Conservation (phyloP, 2,329 filamentous ascomycete species). For the Chrysoporthe puriensis region DNA sequence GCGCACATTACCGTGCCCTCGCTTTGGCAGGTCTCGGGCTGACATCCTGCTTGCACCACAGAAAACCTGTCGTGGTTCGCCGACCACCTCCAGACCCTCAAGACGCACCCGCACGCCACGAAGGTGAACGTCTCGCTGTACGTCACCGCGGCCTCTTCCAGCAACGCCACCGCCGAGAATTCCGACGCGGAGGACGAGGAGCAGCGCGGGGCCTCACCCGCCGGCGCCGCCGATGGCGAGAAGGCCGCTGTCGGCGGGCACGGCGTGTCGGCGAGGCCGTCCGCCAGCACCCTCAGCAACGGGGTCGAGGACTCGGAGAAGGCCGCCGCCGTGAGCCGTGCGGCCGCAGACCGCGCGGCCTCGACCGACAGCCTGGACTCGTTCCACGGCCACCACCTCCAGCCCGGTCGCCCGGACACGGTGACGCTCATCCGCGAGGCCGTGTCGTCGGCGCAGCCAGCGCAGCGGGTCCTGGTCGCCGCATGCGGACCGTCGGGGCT, state of each 20-base stretch:
- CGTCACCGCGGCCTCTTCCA: constrained; percentile 37
- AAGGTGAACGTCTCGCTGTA: constrained; percentile 45
- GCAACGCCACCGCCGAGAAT: constrained; percentile 12
- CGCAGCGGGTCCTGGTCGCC: constrained; percentile 48
- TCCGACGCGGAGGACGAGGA: constrained; percentile 19
- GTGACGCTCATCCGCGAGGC: constrained; percentile 43
- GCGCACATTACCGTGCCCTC: neutral
- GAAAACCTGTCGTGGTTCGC: constrained; percentile 44
- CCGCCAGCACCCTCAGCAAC: neutral
- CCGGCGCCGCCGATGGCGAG: constrained; percentile 31
- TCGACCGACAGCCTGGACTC: constrained; percentile 24
- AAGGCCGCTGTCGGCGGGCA: neutral
- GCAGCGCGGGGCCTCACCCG: constrained; percentile 16
- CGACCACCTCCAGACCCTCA: constrained; percentile 44
- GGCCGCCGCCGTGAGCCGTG: neutral
- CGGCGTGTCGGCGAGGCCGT: neutral
- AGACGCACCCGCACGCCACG: constrained; percentile 43
- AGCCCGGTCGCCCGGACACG: constrained; percentile 47
- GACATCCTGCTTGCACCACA: constrained; percentile 21
- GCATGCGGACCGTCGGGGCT: constrained; percentile 53
- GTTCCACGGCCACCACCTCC: constrained; percentile 36
- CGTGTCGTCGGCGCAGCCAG: constrained; percentile 38
- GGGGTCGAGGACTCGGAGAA: constrained; percentile 19
- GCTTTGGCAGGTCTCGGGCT: neutral
- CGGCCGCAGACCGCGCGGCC: constrained; percentile 13